Evolutionary conservation across 257 asterid species (phyloP), one percentile per base, ranked within the genome.

Genomic region (Jacaranda copaia): DNA sequence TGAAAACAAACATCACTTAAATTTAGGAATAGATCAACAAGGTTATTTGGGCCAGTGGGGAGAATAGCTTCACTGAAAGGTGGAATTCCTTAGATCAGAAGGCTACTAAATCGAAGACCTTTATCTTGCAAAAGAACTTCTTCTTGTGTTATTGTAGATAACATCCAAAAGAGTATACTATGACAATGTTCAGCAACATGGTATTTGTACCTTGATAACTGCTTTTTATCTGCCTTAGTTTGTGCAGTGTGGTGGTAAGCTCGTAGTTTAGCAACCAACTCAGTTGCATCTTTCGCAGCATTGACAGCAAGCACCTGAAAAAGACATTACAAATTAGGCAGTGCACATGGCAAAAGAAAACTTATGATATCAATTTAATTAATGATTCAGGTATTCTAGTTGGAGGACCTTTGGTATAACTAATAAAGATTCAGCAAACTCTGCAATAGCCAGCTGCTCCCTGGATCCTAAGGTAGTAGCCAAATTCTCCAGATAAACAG

Each of bases 201-300:
- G 38, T 13, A 38, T 18, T 42, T n/a, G 25, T 84, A 95, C 99
- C 99, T 95, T 56, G 99, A 93, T 11, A 93, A 82, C 79, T 95
- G 97, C 77, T 88, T 93, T 81, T 91, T 95, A 75, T 93, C 99
- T 51, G 99, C 93, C 85, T 91, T 89, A 16, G 99, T 93, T 87
- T 95, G 99, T 51, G 99, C 96, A 57, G 93, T 85, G 77, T 91
- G 96, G 85, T 95, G 99, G 85, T 88, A 89, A 36, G 97, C 94
- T 79, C 98, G 92, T 77, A 95, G 81, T 75, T 90, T 88, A 40
- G 99, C 95, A 60, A 95, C 98, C 84, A 95, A 89, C 60, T 95
- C 99, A 3, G 98, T 95, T 63, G 99, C 88, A 88, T 95, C 99
- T 83, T 95, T 95, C 62, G 99, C 99, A 84, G 99, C 99, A 87